Conservation (phyloP, 108 stramenopile genomes). For the Seminavis robusta region DNA sequence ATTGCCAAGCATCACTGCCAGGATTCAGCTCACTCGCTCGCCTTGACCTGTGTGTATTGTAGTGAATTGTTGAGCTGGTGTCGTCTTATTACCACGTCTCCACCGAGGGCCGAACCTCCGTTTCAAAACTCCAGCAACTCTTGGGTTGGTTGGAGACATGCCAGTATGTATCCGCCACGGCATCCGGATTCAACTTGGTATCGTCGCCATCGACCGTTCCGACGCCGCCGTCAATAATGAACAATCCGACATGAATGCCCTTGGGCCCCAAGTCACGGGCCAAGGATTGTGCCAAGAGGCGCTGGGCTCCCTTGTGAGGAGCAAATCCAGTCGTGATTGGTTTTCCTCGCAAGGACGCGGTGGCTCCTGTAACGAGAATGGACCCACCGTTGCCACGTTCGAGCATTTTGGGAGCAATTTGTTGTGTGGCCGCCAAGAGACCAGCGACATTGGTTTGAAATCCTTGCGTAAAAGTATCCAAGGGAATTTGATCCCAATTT, state of each 20-base stretch:
- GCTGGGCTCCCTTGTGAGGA: constrained; percentile 19
- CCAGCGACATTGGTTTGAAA: constrained; percentile 18
- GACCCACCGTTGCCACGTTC: constrained; percentile 10
- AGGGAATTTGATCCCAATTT: constrained; percentile 12
- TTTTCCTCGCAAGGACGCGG: constrained; percentile 24
- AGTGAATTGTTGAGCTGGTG: too few relatives aligned
- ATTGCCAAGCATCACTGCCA: too few relatives aligned
- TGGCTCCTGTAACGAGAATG: constrained; percentile 25
- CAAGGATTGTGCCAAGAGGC: constrained; percentile 19
- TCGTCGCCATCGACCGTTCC: constrained; percentile 2
- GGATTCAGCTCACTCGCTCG: too few relatives aligned
- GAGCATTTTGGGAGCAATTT: constrained; percentile 12
- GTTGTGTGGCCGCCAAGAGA: constrained; percentile 13
- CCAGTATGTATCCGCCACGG: constrained; percentile 28
- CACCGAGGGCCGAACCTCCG: constrained; percentile 18
- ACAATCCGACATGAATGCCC: constrained; percentile 22
- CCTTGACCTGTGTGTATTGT: too few relatives aligned
- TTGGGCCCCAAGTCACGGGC: constrained; percentile 29
- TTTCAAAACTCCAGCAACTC: constrained; percentile 26
- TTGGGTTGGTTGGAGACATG: constrained; percentile 17
- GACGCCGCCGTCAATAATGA: constrained; percentile 32
- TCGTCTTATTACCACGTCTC: constrained; percentile 29
- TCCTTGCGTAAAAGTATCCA: constrained; percentile 5
- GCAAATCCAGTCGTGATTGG: constrained; percentile 32
- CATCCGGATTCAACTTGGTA: constrained; percentile 17